phyloP scores from a whole-genome alignment of 2,329 filamentous ascomycete genomes.

The Claviceps spartinae region DNA sequence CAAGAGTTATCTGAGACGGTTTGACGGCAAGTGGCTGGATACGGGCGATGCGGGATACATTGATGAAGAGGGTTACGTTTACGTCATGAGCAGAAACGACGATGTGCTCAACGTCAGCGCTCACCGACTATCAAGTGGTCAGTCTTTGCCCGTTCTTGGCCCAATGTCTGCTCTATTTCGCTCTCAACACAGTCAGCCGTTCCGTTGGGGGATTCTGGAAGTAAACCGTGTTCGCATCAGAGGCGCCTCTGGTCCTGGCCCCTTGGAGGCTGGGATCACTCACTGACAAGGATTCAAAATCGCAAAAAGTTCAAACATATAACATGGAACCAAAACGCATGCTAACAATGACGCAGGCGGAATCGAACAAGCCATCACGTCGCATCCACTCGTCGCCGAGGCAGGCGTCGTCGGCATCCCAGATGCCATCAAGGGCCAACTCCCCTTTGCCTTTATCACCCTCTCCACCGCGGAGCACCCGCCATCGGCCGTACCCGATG shows the following conservation, averaged over 20 bases:
- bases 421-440: conserved; percentile 74
- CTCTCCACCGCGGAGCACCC: conserved; percentile 34
- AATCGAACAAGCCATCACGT: conserved; percentile 83
- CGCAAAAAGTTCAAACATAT: too few species aligned
- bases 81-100: conserved; percentile 55
- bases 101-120: conserved; percentile 95
- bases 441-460: conserved; percentile 80
- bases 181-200: neutral
- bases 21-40: conserved; percentile 71
- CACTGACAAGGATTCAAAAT: too few species aligned
- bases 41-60: conserved; percentile 85
- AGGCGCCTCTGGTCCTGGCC: too few species aligned
- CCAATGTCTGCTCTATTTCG: neutral
- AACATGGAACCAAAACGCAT: neutral
- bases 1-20: conserved; percentile 70
- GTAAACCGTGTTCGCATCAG: too few species aligned
- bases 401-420: conserved; percentile 78
- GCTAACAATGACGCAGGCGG: conserved; percentile 37
- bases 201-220: neutral
- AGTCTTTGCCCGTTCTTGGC: conserved; percentile 11
- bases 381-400: conserved; percentile 67
- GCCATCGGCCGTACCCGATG: conserved; percentile 34
- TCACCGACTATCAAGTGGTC: conserved; percentile 78
- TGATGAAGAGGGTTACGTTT: conserved; percentile 56
- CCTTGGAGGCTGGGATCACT: too few species aligned